Evolutionary conservation across 441 rosid species (phyloP).

Genomic region (Corymbia calophylla): DNA sequence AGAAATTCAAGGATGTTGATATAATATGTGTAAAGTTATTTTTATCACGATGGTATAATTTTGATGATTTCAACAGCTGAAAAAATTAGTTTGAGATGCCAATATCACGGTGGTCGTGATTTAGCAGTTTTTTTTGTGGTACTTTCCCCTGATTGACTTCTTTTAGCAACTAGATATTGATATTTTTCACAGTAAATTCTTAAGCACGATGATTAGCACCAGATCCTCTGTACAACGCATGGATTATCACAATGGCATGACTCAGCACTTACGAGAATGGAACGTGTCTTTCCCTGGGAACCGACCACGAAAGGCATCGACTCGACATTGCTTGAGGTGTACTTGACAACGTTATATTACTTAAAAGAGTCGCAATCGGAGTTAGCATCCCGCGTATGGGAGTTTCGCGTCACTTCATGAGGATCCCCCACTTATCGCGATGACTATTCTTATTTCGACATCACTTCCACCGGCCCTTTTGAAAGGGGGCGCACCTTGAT

Average conservation of each 20-base stretch:
- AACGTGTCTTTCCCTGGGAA: not conserved
- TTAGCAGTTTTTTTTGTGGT: not conserved
- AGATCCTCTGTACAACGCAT: too few relatives aligned
- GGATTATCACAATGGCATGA: too few relatives aligned
- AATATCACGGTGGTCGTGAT: not conserved
- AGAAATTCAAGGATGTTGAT: not conserved
- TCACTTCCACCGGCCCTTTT: not conserved
- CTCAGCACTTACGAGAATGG: not conserved
- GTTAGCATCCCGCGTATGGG: not conserved
- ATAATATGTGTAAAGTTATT: rapidly evolving
- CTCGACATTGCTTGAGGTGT: not conserved
- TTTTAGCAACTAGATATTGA: not conserved
- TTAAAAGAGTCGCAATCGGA: not conserved
- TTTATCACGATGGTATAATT: not conserved
- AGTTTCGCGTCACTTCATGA: not conserved
- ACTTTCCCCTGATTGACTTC: not conserved
- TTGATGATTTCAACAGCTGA: not conserved
- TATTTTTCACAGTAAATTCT: not conserved
- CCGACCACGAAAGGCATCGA: not conserved
- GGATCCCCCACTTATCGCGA: not conserved
- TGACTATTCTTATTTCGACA: not conserved
- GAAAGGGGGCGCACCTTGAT: not conserved
- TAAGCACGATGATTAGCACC: not conserved
- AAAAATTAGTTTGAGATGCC: not conserved
- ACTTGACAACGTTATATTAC: not conserved